Conservation (phyloP, 306 rosid species). For the Gastrolobium villosum region DNA sequence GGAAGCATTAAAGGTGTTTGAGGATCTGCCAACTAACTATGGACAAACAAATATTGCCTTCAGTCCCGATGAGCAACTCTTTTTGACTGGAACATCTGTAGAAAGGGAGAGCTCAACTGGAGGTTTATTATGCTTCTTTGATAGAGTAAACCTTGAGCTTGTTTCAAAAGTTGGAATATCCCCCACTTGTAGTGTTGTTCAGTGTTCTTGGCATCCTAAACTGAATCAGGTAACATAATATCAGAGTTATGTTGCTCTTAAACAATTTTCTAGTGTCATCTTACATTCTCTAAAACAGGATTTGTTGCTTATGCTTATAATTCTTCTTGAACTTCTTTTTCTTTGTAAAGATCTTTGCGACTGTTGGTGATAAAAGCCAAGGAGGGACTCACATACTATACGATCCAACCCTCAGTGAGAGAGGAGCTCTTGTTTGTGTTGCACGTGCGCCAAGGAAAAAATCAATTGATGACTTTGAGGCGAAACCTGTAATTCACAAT, state of each 20-base stretch:
- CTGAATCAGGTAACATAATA: constrained; percentile 79
- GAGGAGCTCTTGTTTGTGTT: constrained; percentile 98
- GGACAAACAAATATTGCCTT: constrained; percentile 91
- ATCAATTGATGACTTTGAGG: constrained; percentile 88
- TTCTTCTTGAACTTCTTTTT: constrained; percentile 38
- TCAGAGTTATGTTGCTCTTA: constrained; percentile 11
- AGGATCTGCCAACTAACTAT: constrained; percentile 86
- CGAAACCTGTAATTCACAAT: constrained; percentile 90
- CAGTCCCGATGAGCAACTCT: constrained; percentile 92
- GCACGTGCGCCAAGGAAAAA: constrained; percentile 96
- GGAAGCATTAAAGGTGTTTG: constrained; percentile 77
- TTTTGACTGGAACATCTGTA: constrained; percentile 91
- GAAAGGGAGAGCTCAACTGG: constrained; percentile 87
- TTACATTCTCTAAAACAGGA: constrained; percentile 33
- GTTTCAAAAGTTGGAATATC: constrained; percentile 93
- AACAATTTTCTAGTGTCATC: constrained; percentile 31
- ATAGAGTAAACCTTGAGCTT: constrained; percentile 81
- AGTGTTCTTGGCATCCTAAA: constrained; percentile 95
- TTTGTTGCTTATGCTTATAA: constrained; percentile 40
- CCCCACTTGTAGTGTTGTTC: constrained; percentile 85
- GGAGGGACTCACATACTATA: constrained; percentile 92
- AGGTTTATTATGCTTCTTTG: constrained; percentile 87
- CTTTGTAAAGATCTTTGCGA: constrained; percentile 76
- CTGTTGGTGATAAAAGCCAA: constrained; percentile 88
- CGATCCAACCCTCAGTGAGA: constrained; percentile 89